A percentile compares a stretch with the other conserved stretches of the same genome.
phyloP scores from a whole-genome alignment of 2,329 filamentous ascomycete genomes.

The Colletotrichum aenigma region DNA sequence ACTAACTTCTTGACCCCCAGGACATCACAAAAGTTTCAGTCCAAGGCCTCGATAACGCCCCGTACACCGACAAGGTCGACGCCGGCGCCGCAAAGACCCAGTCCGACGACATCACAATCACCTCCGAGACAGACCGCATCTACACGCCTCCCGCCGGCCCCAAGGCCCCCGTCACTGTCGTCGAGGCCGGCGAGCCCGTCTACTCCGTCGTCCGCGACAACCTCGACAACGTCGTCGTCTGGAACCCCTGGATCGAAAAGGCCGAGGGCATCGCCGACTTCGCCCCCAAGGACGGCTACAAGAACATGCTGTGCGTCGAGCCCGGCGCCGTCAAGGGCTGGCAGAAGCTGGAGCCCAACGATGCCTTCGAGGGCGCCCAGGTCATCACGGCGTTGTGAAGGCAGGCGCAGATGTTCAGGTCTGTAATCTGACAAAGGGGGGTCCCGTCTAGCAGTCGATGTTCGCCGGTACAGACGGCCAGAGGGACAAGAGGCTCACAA shows the following conservation, averaged over 20 bases:
- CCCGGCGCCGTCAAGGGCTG: slow-evolving; percentile 82
- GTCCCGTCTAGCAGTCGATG: neutral
- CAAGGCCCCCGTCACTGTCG: slow-evolving; percentile 60
- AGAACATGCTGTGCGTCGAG: slow-evolving; percentile 94
- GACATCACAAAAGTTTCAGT: slow-evolving; percentile 79
- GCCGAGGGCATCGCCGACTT: slow-evolving; percentile 85
- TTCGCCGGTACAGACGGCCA: neutral
- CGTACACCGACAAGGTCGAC: slow-evolving; percentile 86
- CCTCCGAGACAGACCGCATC: slow-evolving; percentile 84
- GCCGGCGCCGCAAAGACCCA: slow-evolving; percentile 68
- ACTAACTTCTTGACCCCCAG: slow-evolving; percentile 46
- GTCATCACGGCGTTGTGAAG: slow-evolving; percentile 40
- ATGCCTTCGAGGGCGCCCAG: slow-evolving; percentile 67
- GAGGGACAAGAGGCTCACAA: neutral
- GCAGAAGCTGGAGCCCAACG: slow-evolving; percentile 83
- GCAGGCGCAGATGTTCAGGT: neutral
- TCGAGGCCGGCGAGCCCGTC: slow-evolving; percentile 64
- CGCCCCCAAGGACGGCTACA: slow-evolving; percentile 85
- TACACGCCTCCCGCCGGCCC: slow-evolving; percentile 75
- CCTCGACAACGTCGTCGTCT: slow-evolving; percentile 87
- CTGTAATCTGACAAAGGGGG: neutral
- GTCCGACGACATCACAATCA: slow-evolving; percentile 68
- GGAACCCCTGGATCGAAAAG: slow-evolving; percentile 96
- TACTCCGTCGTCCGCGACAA: slow-evolving; percentile 84
- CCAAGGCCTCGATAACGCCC: slow-evolving; percentile 75